Evolutionary conservation across 2,329 filamentous ascomycete species (phyloP), one percentile per base, ranked within the genome.

Genomic region (Paecilomyces sp.): DNA sequence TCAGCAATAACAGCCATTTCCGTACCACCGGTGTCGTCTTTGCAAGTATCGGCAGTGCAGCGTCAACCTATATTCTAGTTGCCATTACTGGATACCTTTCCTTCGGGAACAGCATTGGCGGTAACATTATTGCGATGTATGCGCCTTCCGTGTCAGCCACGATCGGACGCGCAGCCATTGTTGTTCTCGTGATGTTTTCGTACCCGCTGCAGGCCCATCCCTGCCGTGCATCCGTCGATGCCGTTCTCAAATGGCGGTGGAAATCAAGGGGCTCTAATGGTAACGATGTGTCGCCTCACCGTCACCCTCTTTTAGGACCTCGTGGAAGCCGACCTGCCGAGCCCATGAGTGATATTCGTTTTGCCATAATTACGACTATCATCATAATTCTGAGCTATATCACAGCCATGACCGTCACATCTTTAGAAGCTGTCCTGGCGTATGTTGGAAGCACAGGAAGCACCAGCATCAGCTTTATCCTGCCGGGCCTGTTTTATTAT

Each of bases 401-500:
- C 59, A 91, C 91, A 7, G 92, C 94, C 25, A 90, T 99, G 79
- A 95, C 91, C 0, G 92, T 99, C 2, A 90, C 87, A 22, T 94
- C 89, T 12, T 83, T 99, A 2, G 92, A 96, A 71, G 88, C 90
- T 54, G 92, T 99, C 0, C 83, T 99, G 0, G 93, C 94, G 0
- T 99, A 97, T 67, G 94, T 99, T 11, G 94, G 94, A 41, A 92
- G 89, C 67, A 99, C 94, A 0, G 94, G 94, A 57, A 93, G 89
- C 57, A 99, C 94, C 0, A 91, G 91, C 62, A 99, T 99, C 68
- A 96, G 91, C 62, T 99, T 99, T 73, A 97, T 99, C 65, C 82
- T 99, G 0, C 94, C 94, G 0, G 94, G 94, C 0, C 77, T 99
- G 3, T 99, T 99, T 75, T 99, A 97, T 76, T 99, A 97, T 79